Evolutionary conservation across 176 grass and related monocot genomes (phyloP), one percentile per base, ranked within the genome.

Genomic region (Elaeis guineensis): DNA sequence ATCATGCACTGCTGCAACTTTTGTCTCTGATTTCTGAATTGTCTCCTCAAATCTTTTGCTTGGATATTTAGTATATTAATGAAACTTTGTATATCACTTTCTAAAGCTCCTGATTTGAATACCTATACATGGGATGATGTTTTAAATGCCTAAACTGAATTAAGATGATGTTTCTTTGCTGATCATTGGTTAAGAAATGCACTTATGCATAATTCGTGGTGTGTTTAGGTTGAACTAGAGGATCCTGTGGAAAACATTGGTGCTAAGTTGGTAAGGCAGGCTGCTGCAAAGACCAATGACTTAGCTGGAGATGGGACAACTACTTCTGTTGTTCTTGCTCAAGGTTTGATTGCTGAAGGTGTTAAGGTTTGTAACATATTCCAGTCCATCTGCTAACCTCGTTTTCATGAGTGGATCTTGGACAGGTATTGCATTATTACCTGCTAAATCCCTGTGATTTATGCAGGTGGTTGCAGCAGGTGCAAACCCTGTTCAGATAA

Each of bases 191-290:
- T 44, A 16, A 15, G 8, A 16, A 21, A 5, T 23, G 21, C 35
- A 44, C 35, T 25, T 2, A 5, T n/a, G n/a, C n/a, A n/a, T 62
- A 4, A 9, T 11, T 44, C 1, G 25, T 39, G 9, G 3, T 21
- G 9, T 21, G n/a, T 59, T 1, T 57, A 95, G 90, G 90, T 95
- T 23, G 90, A 95, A 59, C 72, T 96, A 39, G 92, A 87, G 72
- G 87, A 96, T 19, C 92, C 92, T 28, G 92, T 96, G 56, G 92
- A 96, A 73, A 96, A 96, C 49, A 96, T 96, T 79, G 92, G 92
- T 56, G 92, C 80, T 74, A 96, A 96, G 70, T 83, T 96, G 66
- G 92, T 90, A 50, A 90, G 90, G 57, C 90, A 90, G 76, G 90
- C 90, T 60, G 90, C 90, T 64, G 90, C 90, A 9, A 95, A 95